These are phyloP conservation scores for Talaromyces ruber DNA, from an alignment of 495 filamentous ascomycete genomes.

Conservation along the genomic window DNA sequence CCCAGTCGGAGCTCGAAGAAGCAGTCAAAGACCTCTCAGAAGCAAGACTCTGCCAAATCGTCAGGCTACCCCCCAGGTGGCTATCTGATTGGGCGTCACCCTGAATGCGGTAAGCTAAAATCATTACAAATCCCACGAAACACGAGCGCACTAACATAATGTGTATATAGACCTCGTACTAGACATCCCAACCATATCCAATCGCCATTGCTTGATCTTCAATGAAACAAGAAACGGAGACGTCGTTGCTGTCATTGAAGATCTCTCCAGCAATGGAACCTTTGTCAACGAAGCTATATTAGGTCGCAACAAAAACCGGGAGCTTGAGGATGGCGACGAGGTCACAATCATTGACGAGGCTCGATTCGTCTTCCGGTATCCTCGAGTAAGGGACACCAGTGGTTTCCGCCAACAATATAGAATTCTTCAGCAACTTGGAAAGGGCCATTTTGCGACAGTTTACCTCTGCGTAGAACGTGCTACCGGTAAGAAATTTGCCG, in stretches of 20 bases:
- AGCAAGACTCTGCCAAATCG: constrained; percentile 12
- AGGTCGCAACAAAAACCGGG: constrained; percentile 82
- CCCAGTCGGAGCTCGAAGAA: constrained; percentile 23
- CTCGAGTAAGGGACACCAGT: constrained; percentile 62
- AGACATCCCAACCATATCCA: constrained; percentile 79
- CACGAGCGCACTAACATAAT: constrained; percentile 10
- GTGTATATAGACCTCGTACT: constrained; percentile 60
- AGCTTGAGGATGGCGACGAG: constrained; percentile 83
- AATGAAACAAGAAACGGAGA: constrained; percentile 77
- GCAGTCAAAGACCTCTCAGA: constrained; percentile 6
- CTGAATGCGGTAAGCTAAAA: constrained; percentile 72
- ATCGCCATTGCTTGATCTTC: constrained; percentile 88
- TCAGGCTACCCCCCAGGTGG: constrained; percentile 59
- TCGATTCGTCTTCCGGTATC: constrained; percentile 85
- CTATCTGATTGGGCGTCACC: constrained; percentile 86
- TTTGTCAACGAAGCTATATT: constrained; percentile 89
- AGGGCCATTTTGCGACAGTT: constrained; percentile 94
- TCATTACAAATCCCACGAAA: background rate
- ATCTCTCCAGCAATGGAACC: constrained; percentile 93
- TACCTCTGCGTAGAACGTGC: constrained; percentile 82
- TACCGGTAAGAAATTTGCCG: constrained; percentile 77
- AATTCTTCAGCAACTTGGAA: constrained; percentile 78
- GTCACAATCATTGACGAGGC: constrained; percentile 75
- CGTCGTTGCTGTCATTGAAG: constrained; percentile 74
- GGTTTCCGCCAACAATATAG: constrained; percentile 81